Evolutionary conservation across 306 rosid genomes (phyloP), one percentile per base, ranked within the genome.

Genomic region (Quercus parvula): DNA sequence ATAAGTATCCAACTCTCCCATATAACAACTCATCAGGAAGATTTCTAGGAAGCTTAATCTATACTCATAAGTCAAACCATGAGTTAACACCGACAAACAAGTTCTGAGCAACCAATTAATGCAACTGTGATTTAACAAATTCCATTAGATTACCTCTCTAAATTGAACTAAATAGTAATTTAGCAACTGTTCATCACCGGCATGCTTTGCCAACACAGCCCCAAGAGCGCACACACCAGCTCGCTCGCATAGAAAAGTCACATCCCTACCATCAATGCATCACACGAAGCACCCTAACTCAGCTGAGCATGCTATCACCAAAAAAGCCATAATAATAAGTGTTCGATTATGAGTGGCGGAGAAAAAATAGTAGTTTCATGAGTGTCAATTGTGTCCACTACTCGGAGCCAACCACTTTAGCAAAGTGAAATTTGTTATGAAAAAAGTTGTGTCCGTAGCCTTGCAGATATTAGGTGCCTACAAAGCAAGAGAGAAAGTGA

Each of bases 191-290:
- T 75, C 77, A 79, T 90, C 90, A 4, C 89, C 87, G 2, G 24
- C 77, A 64, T 77, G 82, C 77, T 90, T 92, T 9, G 94, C 95
- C 61, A 75, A 86, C 38, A 90, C 93, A 75, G 94, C 97, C 6
- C 95, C 95, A 82, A 92, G 89, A 41, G 91, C 90, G 54, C 91
- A 92, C 54, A 89, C 89, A 71, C 95, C 94, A 35, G 90, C 92
- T 67, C 94, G 91, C 61, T 92, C 97, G 71, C 95, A 90, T 55
- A 92, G 77, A 59, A 92, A 90, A 33, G 89, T 87, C 13, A 86
- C 92, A 63, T 86, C 91, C 88, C 95, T 92, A 78, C 55, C 75
- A 86, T 30, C 76, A 71, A 67, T 74, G 74, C 75, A 72, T 27
- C 25, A 61, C 79, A 62, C 57, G 41, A 49, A 74, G 24, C 35